Conservation (phyloP, 23 red algal genomes). For the Gracilaria vermiculophylla region DNA sequence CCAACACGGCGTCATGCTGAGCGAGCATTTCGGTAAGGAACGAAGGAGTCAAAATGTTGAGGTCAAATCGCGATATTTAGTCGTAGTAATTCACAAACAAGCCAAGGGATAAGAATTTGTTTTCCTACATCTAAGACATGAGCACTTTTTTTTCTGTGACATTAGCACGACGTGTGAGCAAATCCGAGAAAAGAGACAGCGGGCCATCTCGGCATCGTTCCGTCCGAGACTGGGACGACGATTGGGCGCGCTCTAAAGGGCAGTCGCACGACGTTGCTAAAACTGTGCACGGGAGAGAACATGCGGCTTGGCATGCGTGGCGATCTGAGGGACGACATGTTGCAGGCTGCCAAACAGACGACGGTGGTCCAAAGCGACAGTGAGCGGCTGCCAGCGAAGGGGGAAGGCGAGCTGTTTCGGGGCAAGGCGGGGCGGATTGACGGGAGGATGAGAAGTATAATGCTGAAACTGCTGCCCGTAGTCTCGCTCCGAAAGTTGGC, state of each 20-base stretch:
- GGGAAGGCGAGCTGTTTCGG: neutral
- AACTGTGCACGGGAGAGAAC: conserved; percentile 8
- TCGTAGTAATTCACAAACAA: conserved; percentile 4
- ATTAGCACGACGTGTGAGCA: conserved; percentile 7
- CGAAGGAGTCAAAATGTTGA: neutral
- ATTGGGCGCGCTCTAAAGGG: conserved; percentile 27
- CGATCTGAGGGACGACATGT: conserved; percentile 63
- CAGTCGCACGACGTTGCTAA: neutral
- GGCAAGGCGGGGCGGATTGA: neutral
- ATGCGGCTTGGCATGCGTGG: conserved; percentile 7
- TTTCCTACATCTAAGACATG: conserved; percentile 27
- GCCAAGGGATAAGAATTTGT: conserved; percentile 22
- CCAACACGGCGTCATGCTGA: conserved; percentile 45
- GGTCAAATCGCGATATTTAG: neutral
- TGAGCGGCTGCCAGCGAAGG: conserved; percentile 56
- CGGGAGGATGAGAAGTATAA: conserved; percentile 5
- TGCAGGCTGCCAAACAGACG: neutral
- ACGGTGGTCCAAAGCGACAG: neutral
- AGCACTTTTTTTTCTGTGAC: conserved; percentile 18
- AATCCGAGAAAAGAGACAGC: neutral
- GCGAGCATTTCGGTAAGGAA: conserved; percentile 51
- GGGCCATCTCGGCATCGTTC: conserved; percentile 1
- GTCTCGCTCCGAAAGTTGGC: conserved; percentile 9
- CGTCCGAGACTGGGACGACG: neutral
- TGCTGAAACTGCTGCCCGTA: conserved; percentile 23